Percentiles rank a stretch among this genome's conserved stretches.
These are phyloP conservation scores for Lathyrus oleraceus DNA, from an alignment of 306 rosid genomes.

Conservation along the genomic window DNA sequence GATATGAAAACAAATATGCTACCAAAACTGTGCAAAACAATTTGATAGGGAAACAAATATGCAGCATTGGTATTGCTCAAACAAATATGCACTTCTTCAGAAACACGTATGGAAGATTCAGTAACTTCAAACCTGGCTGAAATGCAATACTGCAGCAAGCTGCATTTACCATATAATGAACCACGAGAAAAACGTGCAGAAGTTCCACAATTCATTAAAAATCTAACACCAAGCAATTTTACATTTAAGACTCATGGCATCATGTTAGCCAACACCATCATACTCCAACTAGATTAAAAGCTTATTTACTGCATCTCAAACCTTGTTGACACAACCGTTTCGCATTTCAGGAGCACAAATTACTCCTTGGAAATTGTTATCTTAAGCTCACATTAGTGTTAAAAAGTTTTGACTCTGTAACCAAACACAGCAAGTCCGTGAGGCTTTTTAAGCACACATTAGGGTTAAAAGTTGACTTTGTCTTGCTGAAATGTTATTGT, in stretches of 20 bases:
- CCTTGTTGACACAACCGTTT: constrained; percentile 28
- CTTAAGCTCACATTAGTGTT: constrained; percentile 20
- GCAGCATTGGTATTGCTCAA: constrained; percentile 12
- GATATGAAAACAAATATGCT: neutral
- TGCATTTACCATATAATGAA: constrained; percentile 27
- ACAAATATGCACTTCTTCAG: constrained; percentile 27
- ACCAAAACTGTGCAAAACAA: neutral
- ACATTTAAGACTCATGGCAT: constrained; percentile 37
- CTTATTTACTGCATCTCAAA: constrained; percentile 42
- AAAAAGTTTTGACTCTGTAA: neutral
- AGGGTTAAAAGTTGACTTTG: constrained; percentile 4
- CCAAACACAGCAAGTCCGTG: neutral
- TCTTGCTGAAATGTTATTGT: constrained; percentile 36
- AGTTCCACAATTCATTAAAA: constrained; percentile 31
- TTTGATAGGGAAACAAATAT: neutral
- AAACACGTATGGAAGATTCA: constrained; percentile 24
- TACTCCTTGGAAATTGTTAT: neutral
- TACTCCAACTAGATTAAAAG: constrained; percentile 27
- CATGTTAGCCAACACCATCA: constrained; percentile 15
- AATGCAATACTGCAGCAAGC: constrained; percentile 36
- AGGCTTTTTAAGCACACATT: constrained; percentile 30
- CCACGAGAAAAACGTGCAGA: constrained; percentile 19
- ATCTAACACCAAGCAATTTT: constrained; percentile 34
- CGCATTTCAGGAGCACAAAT: neutral
- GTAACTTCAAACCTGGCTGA: constrained; percentile 20